Percentiles rank a stretch among this genome's conserved stretches.
Evolutionary conservation across 208 protist genomes (phyloP).

Genomic region (Angomonas desouzai): DNA sequence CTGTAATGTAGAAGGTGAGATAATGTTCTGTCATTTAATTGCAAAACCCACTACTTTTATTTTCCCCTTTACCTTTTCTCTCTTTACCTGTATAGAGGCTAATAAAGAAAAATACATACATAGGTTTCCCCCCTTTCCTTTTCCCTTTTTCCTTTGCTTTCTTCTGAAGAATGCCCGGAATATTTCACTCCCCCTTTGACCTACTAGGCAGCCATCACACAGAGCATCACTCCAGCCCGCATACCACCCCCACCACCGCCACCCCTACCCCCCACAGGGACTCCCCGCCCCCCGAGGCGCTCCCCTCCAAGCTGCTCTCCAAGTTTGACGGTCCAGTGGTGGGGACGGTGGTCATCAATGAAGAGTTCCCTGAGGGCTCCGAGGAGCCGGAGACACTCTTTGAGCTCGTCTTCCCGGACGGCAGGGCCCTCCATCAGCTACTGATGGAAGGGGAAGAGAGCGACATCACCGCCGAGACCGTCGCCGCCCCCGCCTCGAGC

Average conservation of each 20-base stretch:
- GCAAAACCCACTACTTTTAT: too few species aligned
- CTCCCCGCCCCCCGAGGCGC: constrained; percentile 5
- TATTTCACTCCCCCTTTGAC: background rate
- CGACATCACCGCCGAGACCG: background rate
- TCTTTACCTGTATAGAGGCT: constrained; percentile 1
- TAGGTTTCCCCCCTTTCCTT: too few species aligned
- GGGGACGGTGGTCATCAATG: constrained; percentile 15
- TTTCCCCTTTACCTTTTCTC: background rate
- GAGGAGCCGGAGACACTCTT: constrained; percentile 8
- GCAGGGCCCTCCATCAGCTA: background rate
- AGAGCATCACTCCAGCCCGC: background rate
- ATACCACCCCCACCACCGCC: background rate
- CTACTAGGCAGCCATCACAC: background rate
- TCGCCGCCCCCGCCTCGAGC: background rate
- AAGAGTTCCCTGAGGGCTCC: background rate
- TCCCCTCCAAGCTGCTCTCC: background rate
- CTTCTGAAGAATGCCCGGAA: too few species aligned
- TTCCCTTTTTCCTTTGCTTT: background rate
- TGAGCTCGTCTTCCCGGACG: constrained; percentile 17
- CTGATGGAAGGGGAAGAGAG: background rate
- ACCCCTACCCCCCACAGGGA: background rate
- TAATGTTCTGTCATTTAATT: too few species aligned
- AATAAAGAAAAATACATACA: too few species aligned
- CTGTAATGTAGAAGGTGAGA: too few species aligned
- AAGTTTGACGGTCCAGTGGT: constrained; percentile 7